phyloP scores from a whole-genome alignment of 768 basidiomycete genomes.

The Tubosaeta brunneosetosa region DNA sequence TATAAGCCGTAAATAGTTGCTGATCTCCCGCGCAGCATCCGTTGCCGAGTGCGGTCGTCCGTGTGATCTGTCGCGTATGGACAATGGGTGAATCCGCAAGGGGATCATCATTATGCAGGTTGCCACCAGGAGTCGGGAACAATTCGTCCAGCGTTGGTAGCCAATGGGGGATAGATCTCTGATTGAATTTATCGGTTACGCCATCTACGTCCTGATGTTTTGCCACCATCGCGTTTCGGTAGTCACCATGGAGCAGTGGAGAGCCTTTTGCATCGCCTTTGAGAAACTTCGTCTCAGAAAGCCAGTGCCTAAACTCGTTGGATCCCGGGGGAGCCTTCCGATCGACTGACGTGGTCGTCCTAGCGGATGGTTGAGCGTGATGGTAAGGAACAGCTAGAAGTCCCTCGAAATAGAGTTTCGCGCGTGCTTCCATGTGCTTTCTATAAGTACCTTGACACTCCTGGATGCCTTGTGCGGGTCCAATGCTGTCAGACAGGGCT shows the following conservation, averaged over 20 bases:
- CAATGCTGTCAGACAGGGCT: slow-evolving; percentile 45
- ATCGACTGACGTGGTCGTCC: slow-evolving; percentile 7
- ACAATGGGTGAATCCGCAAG: slow-evolving; percentile 27
- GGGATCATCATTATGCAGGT: slow-evolving; percentile 1
- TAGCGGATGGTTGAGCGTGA: slow-evolving; percentile 11
- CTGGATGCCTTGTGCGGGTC: slow-evolving; percentile 41
- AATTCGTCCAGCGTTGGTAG: slow-evolving; percentile 23
- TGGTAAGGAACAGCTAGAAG: slow-evolving; percentile 25
- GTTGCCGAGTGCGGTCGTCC: slow-evolving; percentile 5
- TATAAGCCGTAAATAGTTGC: slow-evolving; percentile 5
- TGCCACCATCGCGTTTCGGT: slow-evolving; percentile 13
- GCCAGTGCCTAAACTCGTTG: slow-evolving; percentile 30
- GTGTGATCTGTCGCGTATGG: slow-evolving; percentile 12
- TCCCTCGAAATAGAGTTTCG: slow-evolving; percentile 44
- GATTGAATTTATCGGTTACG: slow-evolving; percentile 4
- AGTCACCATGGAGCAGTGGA: slow-evolving; percentile 6
- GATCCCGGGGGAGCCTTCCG: slow-evolving; percentile 12
- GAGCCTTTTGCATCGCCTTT: slow-evolving; percentile 15
- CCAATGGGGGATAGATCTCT: slow-evolving; percentile 6
- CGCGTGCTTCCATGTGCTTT: slow-evolving; percentile 46
- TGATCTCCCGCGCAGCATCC: slow-evolving; percentile 12
- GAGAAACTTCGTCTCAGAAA: slow-evolving; percentile 27
- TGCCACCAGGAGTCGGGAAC: slow-evolving; percentile 16
- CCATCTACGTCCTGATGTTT: slow-evolving; percentile 8
- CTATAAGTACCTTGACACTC: slow-evolving; percentile 52